Evolutionary conservation across 345 rosid genomes (phyloP).

Genomic region (Bruguiera gymnorhiza): DNA sequence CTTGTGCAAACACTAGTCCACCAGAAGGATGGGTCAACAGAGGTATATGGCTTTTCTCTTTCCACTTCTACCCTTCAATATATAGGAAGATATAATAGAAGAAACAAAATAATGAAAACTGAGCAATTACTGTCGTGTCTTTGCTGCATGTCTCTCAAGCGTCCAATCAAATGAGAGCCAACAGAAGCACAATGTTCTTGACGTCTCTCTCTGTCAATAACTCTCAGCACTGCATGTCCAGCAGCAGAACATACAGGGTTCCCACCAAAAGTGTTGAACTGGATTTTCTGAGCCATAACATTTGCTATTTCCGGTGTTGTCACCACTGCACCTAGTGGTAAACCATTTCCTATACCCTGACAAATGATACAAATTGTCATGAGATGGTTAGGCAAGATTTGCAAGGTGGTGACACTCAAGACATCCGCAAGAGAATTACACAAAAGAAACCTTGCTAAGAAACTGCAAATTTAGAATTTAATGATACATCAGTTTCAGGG

Average conservation of each 20-base stretch:
- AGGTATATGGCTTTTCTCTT: neutral
- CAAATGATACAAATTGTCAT: slow-evolving; percentile 7
- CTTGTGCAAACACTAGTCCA: neutral
- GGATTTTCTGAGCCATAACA: slow-evolving; percentile 80
- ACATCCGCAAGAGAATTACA: neutral
- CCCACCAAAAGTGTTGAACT: slow-evolving; percentile 93
- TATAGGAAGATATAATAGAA: neutral
- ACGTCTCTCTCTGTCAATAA: slow-evolving; percentile 82
- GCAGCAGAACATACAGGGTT: slow-evolving; percentile 97
- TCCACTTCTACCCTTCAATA: neutral
- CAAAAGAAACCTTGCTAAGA: neutral
- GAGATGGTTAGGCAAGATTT: neutral
- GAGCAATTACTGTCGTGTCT: slow-evolving; percentile 62
- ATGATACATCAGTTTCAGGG: neutral
- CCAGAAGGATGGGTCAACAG: neutral
- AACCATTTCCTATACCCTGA: slow-evolving; percentile 94
- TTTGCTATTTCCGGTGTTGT: slow-evolving; percentile 95
- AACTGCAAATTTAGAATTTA: neutral
- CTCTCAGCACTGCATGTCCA: slow-evolving; percentile 89
- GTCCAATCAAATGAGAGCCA: slow-evolving; percentile 71
- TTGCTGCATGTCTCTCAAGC: slow-evolving; percentile 63
- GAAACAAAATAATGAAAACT: neutral
- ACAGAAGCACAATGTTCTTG: slow-evolving; percentile 77
- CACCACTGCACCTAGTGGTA: slow-evolving; percentile 93
- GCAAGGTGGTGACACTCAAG: neutral